Evolutionary conservation across 2,329 filamentous ascomycete genomes (phyloP), one percentile per base, ranked within the genome.

Genomic region (Atkinsonella texensis): DNA sequence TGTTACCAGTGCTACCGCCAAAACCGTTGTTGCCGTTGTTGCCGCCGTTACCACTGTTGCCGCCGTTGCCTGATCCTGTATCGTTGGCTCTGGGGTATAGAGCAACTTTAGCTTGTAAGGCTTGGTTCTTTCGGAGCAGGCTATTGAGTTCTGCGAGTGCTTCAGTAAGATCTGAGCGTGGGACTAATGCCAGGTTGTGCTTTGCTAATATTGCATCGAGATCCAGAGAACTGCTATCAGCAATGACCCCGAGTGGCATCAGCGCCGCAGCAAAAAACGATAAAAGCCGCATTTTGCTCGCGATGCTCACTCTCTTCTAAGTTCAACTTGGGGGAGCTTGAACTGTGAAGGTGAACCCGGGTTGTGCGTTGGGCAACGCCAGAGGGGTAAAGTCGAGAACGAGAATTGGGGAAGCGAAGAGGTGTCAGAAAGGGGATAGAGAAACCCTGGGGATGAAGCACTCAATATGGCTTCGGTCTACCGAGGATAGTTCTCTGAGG

Each of bases 161-260:
- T 42, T 73, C 70, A n/a, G 70, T 70, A 50, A 73, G 67, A 51
- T 73, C 70, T 45, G 68, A 70, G n/a, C 69, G 64, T 35, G 71
- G 70, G 8, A 73, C 70, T 48, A 73, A 58, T 31, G 67, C 71
- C 33, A 73, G 61, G 50, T 72, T 71, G 57, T 73, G 69, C 58
- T 65, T 73, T 43, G 66, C 66, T 41, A 74, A 59, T 44, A 70
- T 57, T 44, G 68, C 68, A 20, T 70, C 69, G 20, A 73, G 65
- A 17, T 70, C 63, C 12, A 68, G 51, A 20, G 56, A 56, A 3
- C 33, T 43, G 31, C 56, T 60, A 8, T 62, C 58, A 23, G 66
- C 63, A 42, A 67, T 54, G 40, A 70, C 56, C 55, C 63, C 59
- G 49, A 61, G 57, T 12, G 69, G 67, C 53, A 61, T 59, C 52